A percentile compares a stretch with the other conserved stretches of the same genome.
Evolutionary conservation across 2,329 filamentous ascomycete genomes (phyloP).

Genomic region (Penicillium nordicum): DNA sequence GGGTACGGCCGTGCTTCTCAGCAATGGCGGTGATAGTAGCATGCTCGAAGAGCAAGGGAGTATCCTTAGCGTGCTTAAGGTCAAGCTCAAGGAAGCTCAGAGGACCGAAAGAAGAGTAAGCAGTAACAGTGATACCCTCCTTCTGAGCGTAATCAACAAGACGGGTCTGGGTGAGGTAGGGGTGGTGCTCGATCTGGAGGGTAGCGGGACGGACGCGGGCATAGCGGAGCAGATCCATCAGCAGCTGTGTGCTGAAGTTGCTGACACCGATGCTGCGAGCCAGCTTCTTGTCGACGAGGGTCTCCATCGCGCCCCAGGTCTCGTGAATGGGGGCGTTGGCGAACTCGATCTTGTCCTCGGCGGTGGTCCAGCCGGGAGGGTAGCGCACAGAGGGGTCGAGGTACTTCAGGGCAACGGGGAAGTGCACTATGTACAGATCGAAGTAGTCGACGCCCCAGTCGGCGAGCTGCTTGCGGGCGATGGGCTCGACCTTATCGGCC

Average conservation of each 20-base stretch:
- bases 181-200: constrained; percentile 87
- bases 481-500: constrained; percentile 69
- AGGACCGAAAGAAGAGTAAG: constrained; percentile 81
- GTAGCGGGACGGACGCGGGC: constrained; percentile 70
- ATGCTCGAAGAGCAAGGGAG: constrained; percentile 69
- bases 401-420: constrained; percentile 81
- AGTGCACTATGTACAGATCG: constrained; percentile 86
- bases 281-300: constrained; percentile 65
- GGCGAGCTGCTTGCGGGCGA: constrained; percentile 70
- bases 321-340: constrained; percentile 72
- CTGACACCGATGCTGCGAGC: constrained; percentile 72
- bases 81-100: constrained; percentile 74
- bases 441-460: constrained; percentile 88
- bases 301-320: constrained; percentile 80
- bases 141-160: constrained; percentile 67
- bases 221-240: constrained; percentile 78
- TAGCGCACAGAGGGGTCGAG: constrained; percentile 76
- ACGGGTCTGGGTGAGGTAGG: constrained; percentile 73
- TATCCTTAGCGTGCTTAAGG: constrained; percentile 63
- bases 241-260: constrained; percentile 75
- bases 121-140: constrained; percentile 71
- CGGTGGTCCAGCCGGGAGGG: constrained; percentile 70
- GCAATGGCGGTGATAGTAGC: constrained; percentile 62
- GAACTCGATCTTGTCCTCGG: constrained; percentile 60
- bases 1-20: constrained; percentile 66